A percentile compares a stretch with the other conserved stretches of the same genome.
Conservation (phyloP, 345 rosid species). For the Hibiscus mutabilis region DNA sequence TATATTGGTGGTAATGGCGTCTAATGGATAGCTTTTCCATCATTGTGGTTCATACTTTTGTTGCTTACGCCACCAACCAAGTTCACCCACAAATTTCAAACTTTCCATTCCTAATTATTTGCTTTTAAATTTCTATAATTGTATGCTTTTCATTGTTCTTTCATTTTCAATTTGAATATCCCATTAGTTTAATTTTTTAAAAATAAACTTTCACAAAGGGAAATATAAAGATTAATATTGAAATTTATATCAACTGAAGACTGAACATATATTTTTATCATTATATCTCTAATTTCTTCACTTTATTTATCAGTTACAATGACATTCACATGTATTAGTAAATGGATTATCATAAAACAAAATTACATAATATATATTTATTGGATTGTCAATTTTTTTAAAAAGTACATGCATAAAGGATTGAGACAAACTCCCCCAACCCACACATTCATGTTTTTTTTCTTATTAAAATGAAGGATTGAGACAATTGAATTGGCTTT, state of each 20-base stretch:
- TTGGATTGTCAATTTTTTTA: background rate
- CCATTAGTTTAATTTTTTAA: no score
- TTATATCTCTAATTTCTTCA: no score
- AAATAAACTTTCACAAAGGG: no score
- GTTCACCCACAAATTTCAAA: background rate
- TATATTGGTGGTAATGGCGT: background rate
- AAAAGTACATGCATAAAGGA: background rate
- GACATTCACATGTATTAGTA: no score
- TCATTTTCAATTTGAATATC: no score
- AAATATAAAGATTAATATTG: no score
- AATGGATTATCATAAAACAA: no score
- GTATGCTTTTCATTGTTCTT: no score
- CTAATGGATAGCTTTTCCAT: background rate
- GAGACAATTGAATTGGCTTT: conserved; percentile 1
- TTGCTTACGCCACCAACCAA: background rate
- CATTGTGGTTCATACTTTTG: background rate
- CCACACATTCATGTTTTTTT: background rate
- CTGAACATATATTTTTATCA: no score
- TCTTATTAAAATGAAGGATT: background rate
- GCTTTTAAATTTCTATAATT: background rate
- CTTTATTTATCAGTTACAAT: no score
- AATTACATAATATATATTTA: background rate
- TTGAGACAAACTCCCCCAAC: background rate
- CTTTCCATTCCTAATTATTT: background rate
- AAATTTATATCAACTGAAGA: no score